Conservation (phyloP, 2,329 filamentous ascomycete species). For the Hymenoscyphus infarciens region DNA sequence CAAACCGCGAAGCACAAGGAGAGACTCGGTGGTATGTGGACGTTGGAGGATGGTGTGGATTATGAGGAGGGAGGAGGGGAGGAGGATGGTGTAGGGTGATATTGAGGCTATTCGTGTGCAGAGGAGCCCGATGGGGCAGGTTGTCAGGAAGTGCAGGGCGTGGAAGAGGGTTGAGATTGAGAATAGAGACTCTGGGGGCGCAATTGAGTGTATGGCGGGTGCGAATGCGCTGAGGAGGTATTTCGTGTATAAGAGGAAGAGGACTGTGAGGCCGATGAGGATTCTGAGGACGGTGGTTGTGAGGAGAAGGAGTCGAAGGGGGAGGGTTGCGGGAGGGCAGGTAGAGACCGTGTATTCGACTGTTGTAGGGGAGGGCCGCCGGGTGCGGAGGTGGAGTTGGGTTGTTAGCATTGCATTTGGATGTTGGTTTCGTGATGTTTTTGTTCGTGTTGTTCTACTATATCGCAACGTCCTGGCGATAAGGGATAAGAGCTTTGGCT, state of each 20-base stretch:
- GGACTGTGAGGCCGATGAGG: conserved; percentile 39
- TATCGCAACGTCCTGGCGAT: not conserved
- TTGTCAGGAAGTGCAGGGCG: conserved; percentile 28
- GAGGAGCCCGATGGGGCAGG: conserved; percentile 34
- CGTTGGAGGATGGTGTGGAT: conserved; percentile 46
- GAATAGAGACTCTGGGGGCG: conserved; percentile 12
- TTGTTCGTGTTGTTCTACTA: not conserved
- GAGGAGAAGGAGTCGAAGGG: conserved; percentile 45
- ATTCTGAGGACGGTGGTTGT: conserved; percentile 43
- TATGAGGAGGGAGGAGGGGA: conserved; percentile 38
- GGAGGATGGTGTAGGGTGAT: conserved; percentile 41
- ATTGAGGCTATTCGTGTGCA: conserved; percentile 35
- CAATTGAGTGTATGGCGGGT: conserved; percentile 3
- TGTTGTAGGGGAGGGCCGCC: conserved; percentile 80
- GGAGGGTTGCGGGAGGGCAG: conserved; percentile 51
- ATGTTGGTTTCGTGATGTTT: not conserved
- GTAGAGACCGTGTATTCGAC: conserved; percentile 90
- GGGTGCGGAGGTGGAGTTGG: conserved; percentile 55
- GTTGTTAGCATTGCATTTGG: conserved; percentile 55
- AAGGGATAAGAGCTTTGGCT: not conserved
- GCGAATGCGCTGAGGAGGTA: conserved; percentile 37
- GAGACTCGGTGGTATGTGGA: conserved; percentile 67
- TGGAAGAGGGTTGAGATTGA: conserved; percentile 29
- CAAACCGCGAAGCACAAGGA: conserved; percentile 82
- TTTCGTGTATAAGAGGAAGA: conserved; percentile 49